Evolutionary conservation across 2,329 filamentous ascomycete species (phyloP).

Genomic region (Colletotrichum theobromicola): DNA sequence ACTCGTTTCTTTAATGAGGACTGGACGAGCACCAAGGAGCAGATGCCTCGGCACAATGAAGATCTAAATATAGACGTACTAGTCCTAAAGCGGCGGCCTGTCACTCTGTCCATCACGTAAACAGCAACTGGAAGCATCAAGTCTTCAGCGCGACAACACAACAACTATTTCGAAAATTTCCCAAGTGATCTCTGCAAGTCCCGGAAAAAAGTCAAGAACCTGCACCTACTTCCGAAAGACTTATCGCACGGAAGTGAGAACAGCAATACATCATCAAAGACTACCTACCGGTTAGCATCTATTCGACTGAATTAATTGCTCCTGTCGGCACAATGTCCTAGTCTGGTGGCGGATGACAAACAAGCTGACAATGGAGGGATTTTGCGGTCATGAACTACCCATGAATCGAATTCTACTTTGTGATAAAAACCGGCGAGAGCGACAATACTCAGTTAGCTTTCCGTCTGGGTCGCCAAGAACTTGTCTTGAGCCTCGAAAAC

Average conservation of each 20-base stretch:
- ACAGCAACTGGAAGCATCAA: neutral
- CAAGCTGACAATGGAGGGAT: neutral
- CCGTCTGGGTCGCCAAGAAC: neutral
- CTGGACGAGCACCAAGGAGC: neutral
- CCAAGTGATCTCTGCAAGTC: neutral
- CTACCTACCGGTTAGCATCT: neutral
- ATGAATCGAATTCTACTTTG: no score
- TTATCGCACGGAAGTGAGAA: neutral
- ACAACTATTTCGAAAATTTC: neutral
- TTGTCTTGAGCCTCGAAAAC: neutral
- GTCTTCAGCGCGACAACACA: neutral
- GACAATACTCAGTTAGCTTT: neutral
- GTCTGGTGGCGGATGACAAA: neutral
- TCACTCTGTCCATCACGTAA: neutral
- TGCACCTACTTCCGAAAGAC: neutral
- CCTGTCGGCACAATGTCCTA: neutral
- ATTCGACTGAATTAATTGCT: neutral
- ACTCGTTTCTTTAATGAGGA: neutral
- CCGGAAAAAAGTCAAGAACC: neutral
- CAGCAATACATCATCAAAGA: neutral
- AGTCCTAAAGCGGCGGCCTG: neutral
- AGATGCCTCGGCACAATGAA: neutral
- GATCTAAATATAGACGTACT: neutral
- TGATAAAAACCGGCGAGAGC: neutral
- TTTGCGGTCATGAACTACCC: no score